Percentiles rank a stretch among this genome's conserved stretches.
These are phyloP conservation scores for Cornus kousa DNA, from an alignment of 148 eudicot genomes.

Conservation along the genomic window DNA sequence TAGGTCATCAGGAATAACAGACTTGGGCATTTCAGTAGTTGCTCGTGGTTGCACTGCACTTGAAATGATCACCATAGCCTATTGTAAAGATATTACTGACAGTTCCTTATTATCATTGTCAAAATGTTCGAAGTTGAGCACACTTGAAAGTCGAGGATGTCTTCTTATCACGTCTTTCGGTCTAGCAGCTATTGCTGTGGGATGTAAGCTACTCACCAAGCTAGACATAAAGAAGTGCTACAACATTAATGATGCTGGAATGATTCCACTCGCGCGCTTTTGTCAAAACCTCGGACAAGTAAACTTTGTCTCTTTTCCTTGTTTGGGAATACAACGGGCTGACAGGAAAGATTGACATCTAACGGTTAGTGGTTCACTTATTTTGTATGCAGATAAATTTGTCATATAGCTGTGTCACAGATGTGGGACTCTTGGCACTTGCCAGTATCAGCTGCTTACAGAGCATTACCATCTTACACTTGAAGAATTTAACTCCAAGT, in stretches of 20 bases:
- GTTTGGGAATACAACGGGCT: neutral
- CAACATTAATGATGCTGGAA: conserved; percentile 73
- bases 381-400: conserved; percentile 62
- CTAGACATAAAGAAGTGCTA: conserved; percentile 88
- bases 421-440: conserved; percentile 73
- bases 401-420: conserved; percentile 78
- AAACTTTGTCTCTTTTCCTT: conserved; percentile 8
- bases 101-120: conserved; percentile 66
- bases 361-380: neutral
- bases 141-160: conserved; percentile 87
- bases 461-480: conserved; percentile 69
- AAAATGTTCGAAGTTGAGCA: conserved; percentile 65
- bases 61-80: conserved; percentile 71
- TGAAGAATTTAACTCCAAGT: conserved; percentile 63
- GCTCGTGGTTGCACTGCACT: conserved; percentile 69
- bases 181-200: conserved; percentile 70
- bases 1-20: conserved; percentile 80
- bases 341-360: neutral
- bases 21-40: conserved; percentile 63
- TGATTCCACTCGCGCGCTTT: conserved; percentile 81
- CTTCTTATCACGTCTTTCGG: conserved; percentile 74
- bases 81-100: conserved; percentile 70
- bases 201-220: conserved; percentile 75
- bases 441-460: conserved; percentile 81
- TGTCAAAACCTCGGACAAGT: conserved; percentile 90